A percentile compares a stretch with the other conserved stretches of the same genome.
These are phyloP conservation scores for Pleurotus salmoneostramineus DNA, from an alignment of 768 basidiomycete species.

Conservation along the genomic window DNA sequence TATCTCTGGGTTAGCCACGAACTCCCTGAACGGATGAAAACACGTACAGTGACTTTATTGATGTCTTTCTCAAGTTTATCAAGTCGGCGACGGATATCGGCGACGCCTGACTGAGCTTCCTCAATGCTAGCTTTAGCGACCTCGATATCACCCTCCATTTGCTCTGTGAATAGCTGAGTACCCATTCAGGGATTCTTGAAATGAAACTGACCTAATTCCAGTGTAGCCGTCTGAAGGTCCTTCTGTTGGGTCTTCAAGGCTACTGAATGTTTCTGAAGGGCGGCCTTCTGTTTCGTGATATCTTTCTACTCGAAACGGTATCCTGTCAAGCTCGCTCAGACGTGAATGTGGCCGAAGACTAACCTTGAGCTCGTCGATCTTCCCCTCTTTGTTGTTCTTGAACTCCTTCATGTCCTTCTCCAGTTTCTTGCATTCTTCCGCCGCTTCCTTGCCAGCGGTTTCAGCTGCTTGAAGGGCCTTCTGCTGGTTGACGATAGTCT, in stretches of 20 bases:
- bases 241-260: conserved; percentile 84
- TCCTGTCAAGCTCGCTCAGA: background rate
- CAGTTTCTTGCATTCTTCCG: conserved; percentile 78
- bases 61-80: conserved; percentile 52
- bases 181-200: background rate
- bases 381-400: conserved; percentile 97
- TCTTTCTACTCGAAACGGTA: conserved; percentile 44
- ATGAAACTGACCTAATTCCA: conserved; percentile 74
- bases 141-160: conserved; percentile 73
- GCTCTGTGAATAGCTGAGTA: conserved; percentile 46
- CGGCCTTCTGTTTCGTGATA: conserved; percentile 78
- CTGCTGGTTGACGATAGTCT: conserved; percentile 55
- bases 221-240: conserved; percentile 79
- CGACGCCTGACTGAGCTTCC: conserved; percentile 41
- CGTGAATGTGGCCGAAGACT: conserved; percentile 8
- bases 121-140: conserved; percentile 38
- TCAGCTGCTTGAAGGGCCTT: conserved; percentile 59
- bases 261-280: conserved; percentile 76
- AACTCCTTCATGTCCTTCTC: conserved; percentile 98
- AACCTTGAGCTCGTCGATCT: conserved; percentile 91
- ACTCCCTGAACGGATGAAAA: background rate
- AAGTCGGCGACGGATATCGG: conserved; percentile 59
- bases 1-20: background rate
- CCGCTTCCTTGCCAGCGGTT: conserved; percentile 72
- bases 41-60: conserved; percentile 37